Conservation (phyloP, 2,329 filamentous ascomycete species). For the Zarea fungicola region DNA sequence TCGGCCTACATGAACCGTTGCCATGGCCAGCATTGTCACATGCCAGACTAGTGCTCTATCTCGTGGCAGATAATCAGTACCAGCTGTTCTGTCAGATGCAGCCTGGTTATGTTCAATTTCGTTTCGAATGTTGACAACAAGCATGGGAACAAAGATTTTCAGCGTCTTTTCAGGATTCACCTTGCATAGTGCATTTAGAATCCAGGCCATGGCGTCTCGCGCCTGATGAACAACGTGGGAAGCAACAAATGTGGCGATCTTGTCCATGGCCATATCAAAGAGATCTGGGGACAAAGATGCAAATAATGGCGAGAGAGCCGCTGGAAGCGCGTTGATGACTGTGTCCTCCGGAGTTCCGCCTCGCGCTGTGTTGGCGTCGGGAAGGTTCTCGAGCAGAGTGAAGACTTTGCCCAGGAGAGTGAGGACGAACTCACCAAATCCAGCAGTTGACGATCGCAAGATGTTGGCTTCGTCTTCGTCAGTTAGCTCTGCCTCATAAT, state of each 20-base stretch:
- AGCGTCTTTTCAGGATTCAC: constrained; percentile 91
- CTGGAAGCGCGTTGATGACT: constrained; percentile 90
- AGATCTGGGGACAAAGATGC: constrained; percentile 87
- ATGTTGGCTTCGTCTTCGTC: constrained; percentile 86
- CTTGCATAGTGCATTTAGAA: constrained; percentile 93
- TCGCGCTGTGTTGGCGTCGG: constrained; percentile 80
- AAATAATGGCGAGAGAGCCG: constrained; percentile 84
- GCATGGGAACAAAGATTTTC: constrained; percentile 82
- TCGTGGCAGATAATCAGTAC: constrained; percentile 85
- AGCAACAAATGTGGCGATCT: constrained; percentile 85
- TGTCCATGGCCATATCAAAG: constrained; percentile 86
- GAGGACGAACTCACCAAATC: constrained; percentile 86
- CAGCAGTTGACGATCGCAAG: constrained; percentile 86
- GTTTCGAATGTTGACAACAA: constrained; percentile 86
- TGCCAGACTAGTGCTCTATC: constrained; percentile 95
- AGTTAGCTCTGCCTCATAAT: constrained; percentile 75
- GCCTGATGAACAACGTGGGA: constrained; percentile 96
- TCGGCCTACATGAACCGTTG: constrained; percentile 88
- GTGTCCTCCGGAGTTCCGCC: constrained; percentile 94
- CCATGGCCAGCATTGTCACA: constrained; percentile 95
- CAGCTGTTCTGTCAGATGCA: constrained; percentile 88
- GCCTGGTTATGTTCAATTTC: constrained; percentile 97
- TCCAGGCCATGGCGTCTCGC: constrained; percentile 96
- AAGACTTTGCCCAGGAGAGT: constrained; percentile 92
- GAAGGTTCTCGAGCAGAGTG: constrained; percentile 88